Evolutionary conservation across 202 grass and related monocot species (phyloP).

Genomic region (Elaeis oleifera): DNA sequence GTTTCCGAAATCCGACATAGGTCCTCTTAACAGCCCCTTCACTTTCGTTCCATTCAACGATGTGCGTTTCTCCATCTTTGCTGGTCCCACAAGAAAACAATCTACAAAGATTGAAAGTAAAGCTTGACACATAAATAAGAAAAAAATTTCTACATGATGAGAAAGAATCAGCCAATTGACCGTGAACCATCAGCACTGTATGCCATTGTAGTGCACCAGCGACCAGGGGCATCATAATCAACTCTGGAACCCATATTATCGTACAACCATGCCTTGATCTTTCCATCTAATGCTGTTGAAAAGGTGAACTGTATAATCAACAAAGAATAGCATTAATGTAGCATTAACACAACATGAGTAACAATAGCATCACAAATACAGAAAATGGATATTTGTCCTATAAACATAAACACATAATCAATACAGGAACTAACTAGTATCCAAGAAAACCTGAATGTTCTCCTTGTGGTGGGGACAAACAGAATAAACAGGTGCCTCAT

Average conservation of each 20-base stretch:
- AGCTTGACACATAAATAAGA: not conserved
- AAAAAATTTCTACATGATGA: constrained; percentile 15
- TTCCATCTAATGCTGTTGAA: constrained; percentile 95
- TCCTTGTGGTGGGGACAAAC: constrained; percentile 96
- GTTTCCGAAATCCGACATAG: constrained; percentile 82
- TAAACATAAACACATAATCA: constrained; percentile 7
- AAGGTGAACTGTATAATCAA: constrained; percentile 77
- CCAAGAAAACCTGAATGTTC: constrained; percentile 62
- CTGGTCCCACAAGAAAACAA: constrained; percentile 96
- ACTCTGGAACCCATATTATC: constrained; percentile 96
- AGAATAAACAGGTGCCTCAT: constrained; percentile 98
- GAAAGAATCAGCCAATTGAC: constrained; percentile 8
- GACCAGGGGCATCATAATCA: constrained; percentile 95
- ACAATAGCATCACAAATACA: not conserved
- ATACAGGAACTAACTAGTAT: constrained; percentile 11
- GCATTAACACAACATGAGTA: not conserved
- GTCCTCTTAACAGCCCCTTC: constrained; percentile 96
- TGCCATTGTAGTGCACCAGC: constrained; percentile 99
- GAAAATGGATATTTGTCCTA: not conserved
- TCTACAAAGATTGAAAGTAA: constrained; percentile 22
- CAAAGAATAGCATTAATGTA: not conserved
- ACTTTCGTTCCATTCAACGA: constrained; percentile 99
- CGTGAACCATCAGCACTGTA: constrained; percentile 94
- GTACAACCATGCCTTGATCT: constrained; percentile 99
- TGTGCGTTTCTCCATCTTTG: constrained; percentile 86